A percentile compares a stretch with the other conserved stretches of the same genome.
Evolutionary conservation across 805 yeast species (phyloP).

Genomic region (Wickerhamomyces bovis): DNA sequence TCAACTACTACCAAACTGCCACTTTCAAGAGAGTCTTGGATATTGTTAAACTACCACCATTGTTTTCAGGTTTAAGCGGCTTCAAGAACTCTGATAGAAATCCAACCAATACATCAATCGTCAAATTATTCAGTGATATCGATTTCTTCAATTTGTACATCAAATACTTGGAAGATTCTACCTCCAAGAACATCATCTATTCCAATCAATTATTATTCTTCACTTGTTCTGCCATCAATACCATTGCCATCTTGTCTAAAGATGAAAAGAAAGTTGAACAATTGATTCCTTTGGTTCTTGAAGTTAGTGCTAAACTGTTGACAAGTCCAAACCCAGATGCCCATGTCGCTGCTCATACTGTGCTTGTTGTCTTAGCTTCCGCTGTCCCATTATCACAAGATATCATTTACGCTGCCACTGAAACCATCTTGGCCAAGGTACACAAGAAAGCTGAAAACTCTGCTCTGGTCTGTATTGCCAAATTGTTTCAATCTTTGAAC

Average conservation of each 20-base stretch:
- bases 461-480: conserved; percentile 41
- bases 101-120: conserved; percentile 63
- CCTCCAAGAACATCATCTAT: conserved; percentile 52
- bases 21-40: conserved; percentile 72
- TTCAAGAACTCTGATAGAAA: conserved; percentile 56
- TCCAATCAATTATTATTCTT: conserved; percentile 73
- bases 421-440: conserved; percentile 47
- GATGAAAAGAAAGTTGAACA: conserved; percentile 39
- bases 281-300: conserved; percentile 51
- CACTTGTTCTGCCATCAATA: conserved; percentile 61
- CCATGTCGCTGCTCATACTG: conserved; percentile 79
- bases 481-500: conserved; percentile 42
- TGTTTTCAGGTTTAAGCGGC: conserved; percentile 65
- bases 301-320: conserved; percentile 50
- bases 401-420: conserved; percentile 54
- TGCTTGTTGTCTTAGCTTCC: conserved; percentile 69
- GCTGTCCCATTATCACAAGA: conserved; percentile 58
- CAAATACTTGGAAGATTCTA: conserved; percentile 37
- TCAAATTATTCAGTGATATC: conserved; percentile 68
- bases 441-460: conserved; percentile 34
- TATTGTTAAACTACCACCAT: conserved; percentile 69
- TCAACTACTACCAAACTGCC: conserved; percentile 76
- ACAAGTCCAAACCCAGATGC: conserved; percentile 46
- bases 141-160: conserved; percentile 65
- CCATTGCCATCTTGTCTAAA: conserved; percentile 51